phyloP scores from a whole-genome alignment of 164 flowering plant species.

The Protea cynaroides region DNA sequence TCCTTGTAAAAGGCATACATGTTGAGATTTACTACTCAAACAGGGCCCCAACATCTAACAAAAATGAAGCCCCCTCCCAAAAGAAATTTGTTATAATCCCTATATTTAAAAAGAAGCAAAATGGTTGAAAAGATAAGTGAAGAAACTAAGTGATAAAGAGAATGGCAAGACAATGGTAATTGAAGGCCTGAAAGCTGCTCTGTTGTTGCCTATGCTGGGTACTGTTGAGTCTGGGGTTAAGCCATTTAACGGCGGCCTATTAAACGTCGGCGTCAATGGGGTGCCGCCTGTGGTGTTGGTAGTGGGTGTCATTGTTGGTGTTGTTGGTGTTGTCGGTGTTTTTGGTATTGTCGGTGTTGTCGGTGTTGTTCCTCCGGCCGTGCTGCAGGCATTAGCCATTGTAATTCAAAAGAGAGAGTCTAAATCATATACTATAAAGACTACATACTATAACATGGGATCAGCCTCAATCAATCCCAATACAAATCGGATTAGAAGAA shows the following conservation, averaged over 20 bases:
- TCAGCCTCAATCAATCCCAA: too few species aligned
- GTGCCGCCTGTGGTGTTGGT: too few species aligned
- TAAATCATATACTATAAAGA: too few species aligned
- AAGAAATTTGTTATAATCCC: too few species aligned
- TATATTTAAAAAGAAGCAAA: background rate
- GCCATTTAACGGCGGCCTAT: constrained; percentile 4
- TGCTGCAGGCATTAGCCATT: constrained; percentile 15
- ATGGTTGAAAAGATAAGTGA: background rate
- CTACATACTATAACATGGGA: background rate
- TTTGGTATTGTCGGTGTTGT: background rate
- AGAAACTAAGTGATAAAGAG: constrained; percentile 8
- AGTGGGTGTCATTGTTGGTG: too few species aligned
- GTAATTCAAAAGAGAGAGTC: background rate
- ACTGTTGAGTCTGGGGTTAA: constrained; percentile 15
- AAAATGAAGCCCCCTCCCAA: background rate
- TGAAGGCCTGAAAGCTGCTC: constrained; percentile 6
- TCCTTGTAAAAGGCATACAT: background rate
- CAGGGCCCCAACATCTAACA: constrained; percentile 1
- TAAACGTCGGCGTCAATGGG: too few species aligned
- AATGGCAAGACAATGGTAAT: background rate
- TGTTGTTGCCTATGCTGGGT: constrained; percentile 12
- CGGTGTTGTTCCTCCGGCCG: constrained; percentile 29
- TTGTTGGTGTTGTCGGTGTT: background rate
- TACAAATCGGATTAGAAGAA: too few species aligned
- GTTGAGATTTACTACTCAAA: background rate